phyloP scores from a whole-genome alignment of 2,329 filamentous ascomycete species.

The Zasmidium cellare region DNA sequence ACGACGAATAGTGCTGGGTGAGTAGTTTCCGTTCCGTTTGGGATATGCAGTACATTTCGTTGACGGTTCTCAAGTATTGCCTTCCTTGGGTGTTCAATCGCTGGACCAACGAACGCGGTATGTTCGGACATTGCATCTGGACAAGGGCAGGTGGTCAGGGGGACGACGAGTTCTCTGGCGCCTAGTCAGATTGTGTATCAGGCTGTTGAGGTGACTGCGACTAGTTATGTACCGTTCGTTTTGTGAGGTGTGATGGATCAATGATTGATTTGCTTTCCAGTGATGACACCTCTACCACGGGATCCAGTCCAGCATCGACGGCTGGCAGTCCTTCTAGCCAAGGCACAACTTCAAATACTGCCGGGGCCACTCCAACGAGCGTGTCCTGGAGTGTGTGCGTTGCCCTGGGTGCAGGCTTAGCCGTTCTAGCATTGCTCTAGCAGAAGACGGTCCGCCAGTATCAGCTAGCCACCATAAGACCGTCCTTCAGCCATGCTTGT shows the following conservation, averaged over 20 bases:
- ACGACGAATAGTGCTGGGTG: constrained; percentile 14
- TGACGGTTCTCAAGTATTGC: background rate
- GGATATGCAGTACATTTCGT: no score
- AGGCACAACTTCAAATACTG: background rate
- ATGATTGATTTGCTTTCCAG: background rate
- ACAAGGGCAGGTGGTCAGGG: constrained; percentile 7
- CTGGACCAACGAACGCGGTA: constrained; percentile 5
- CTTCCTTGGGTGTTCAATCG: constrained; percentile 7
- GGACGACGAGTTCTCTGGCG: constrained; percentile 4
- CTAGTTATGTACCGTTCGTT: constrained; percentile 2
- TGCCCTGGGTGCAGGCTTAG: constrained; percentile 14
- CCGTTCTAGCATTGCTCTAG: constrained; percentile 11
- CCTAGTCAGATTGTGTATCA: constrained; percentile 15
- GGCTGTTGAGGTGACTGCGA: constrained; percentile 17
- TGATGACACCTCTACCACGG: background rate
- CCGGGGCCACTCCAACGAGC: background rate
- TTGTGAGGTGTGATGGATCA: background rate
- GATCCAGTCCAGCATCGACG: background rate
- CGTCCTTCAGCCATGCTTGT: background rate
- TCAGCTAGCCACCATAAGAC: background rate
- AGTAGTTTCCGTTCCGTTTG: no score
- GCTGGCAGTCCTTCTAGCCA: background rate
- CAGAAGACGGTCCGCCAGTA: background rate
- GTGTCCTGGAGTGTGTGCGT: constrained; percentile 14
- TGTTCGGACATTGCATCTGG: constrained; percentile 10